These are phyloP conservation scores for Yarrowia sp. DNA, from an alignment of 805 yeast genomes.

Conservation along the genomic window DNA sequence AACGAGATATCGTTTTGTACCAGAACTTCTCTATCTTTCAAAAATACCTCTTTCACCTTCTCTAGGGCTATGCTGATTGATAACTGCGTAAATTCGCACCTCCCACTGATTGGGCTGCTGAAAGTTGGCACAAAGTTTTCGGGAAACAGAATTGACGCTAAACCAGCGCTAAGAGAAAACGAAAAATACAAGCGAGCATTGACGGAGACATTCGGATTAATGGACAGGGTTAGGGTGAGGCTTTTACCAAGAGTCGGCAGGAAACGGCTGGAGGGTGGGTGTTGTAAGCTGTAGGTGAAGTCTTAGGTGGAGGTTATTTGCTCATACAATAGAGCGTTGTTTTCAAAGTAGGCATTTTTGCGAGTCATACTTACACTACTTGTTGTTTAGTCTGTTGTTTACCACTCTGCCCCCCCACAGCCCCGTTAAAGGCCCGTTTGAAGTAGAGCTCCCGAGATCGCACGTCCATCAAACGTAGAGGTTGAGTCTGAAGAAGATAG, in stretches of 20 bases:
- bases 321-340: neutral
- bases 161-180: no score
- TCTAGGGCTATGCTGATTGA: conserved; percentile 4
- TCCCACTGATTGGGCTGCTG: conserved; percentile 18
- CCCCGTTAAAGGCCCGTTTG: conserved; percentile 5
- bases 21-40: no score
- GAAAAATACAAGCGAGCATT: neutral
- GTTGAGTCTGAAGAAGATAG: neutral
- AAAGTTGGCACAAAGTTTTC: conserved; percentile 1
- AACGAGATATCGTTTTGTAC: no score
- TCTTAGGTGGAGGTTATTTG: neutral
- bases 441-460: conserved; percentile 1
- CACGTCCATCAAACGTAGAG: neutral
- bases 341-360: no score
- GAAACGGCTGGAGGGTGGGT: neutral
- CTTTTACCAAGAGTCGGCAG: neutral
- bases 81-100: neutral
- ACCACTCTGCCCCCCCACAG: neutral
- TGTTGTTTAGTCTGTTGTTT: no score
- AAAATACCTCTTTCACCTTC: neutral
- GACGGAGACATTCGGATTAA: conserved; percentile 18
- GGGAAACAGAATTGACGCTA: neutral
- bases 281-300: neutral
- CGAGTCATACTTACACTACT: no score
- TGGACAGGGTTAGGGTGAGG: conserved; percentile 4